Evolutionary conservation across 78 protist genomes (phyloP).

Genomic region (Planoprotostelium fungivorum): DNA sequence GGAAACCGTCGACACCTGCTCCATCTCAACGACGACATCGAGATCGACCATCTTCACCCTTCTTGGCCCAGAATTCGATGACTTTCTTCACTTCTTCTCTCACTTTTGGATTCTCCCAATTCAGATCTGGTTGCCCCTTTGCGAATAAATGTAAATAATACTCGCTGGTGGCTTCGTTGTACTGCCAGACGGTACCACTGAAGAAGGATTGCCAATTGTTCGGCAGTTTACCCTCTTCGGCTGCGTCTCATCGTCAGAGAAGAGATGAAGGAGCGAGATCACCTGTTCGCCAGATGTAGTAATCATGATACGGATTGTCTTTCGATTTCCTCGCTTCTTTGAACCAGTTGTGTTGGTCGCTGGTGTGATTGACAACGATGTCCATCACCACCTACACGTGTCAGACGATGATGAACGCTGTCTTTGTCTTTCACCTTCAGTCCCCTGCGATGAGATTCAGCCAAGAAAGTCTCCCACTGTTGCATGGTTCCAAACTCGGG

Average conservation of each 20-base stretch:
- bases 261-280: slow-evolving; percentile 66
- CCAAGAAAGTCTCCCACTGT: slow-evolving; percentile 57
- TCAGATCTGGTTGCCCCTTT: slow-evolving; percentile 78
- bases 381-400: slow-evolving; percentile 23
- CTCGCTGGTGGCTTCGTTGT: slow-evolving; percentile 48
- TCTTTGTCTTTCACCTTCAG: slow-evolving; percentile 40
- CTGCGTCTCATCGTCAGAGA: slow-evolving; percentile 1
- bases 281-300: slow-evolving; percentile 65
- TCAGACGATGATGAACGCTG: neutral
- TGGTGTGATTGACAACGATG: slow-evolving; percentile 72
- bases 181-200: slow-evolving; percentile 28
- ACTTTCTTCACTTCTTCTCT: slow-evolving; percentile 60
- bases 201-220: neutral
- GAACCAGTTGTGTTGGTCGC: slow-evolving; percentile 76
- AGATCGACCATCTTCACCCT: slow-evolving; percentile 40
- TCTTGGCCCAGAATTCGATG: slow-evolving; percentile 66
- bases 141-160: slow-evolving; percentile 77
- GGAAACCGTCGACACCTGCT: slow-evolving; percentile 55
- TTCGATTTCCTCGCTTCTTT: slow-evolving; percentile 52
- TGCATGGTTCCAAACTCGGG: slow-evolving; percentile 72
- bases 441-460: slow-evolving; percentile 61
- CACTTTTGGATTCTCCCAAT: slow-evolving; percentile 70
- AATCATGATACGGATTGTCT: slow-evolving; percentile 57
- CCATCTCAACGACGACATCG: neutral
- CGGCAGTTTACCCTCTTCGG: neutral